These are phyloP conservation scores for Aspergillus sp. DNA, from an alignment of 2,329 filamentous ascomycete genomes.

Conservation along the genomic window DNA sequence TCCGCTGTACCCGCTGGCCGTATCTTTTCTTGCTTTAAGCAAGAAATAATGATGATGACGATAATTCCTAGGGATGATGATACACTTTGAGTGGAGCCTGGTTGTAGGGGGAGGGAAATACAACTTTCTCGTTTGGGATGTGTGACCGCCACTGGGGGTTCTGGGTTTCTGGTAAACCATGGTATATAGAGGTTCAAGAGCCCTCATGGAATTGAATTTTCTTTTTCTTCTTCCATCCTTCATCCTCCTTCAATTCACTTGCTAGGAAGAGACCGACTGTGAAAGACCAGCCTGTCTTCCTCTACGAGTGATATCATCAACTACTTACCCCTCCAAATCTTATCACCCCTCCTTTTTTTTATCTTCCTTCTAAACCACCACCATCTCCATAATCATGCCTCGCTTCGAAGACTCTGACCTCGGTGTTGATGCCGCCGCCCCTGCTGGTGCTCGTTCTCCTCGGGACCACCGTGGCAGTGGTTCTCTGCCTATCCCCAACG, in stretches of 20 bases:
- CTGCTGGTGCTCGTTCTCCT: constrained; percentile 20
- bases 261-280: neutral
- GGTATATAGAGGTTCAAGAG: no score
- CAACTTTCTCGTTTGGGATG: neutral
- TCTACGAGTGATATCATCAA: constrained; percentile 12
- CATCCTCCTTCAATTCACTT: constrained; percentile 1
- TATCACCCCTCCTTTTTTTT: constrained; percentile 3
- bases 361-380: constrained; percentile 4
- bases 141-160: no score
- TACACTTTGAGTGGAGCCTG: no score
- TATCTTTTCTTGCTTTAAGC: neutral
- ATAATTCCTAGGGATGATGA: constrained; percentile 34
- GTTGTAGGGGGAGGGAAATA: neutral
- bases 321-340: constrained; percentile 1
- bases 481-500: constrained; percentile 40
- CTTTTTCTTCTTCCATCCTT: constrained; percentile 1
- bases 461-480: constrained; percentile 21
- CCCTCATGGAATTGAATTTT: neutral
- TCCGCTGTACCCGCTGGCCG: constrained; percentile 6
- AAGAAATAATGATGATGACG: constrained; percentile 20
- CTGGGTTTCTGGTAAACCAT: no score
- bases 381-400: constrained; percentile 44
- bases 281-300: constrained; percentile 1
- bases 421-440: constrained; percentile 33
- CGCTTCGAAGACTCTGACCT: constrained; percentile 56